Evolutionary conservation across 306 rosid species (phyloP), one percentile per base, ranked within the genome.

Genomic region (Adenanthera pavonina): DNA sequence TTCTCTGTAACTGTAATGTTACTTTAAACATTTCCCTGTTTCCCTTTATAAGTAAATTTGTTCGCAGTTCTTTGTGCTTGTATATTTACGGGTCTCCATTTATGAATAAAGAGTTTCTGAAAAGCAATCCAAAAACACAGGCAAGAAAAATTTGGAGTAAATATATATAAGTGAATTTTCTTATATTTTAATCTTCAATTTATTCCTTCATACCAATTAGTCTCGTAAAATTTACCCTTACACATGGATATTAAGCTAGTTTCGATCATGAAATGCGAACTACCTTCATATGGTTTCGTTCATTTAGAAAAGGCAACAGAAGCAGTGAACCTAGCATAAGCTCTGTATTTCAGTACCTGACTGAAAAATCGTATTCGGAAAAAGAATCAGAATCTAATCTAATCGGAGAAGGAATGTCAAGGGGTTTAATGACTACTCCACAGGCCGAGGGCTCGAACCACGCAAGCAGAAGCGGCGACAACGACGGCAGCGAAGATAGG

Each of bases 401-500:
- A 47, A 44, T 75, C 43, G 4, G 15, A 75, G 14, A 71, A 47
- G 2, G 41, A 53, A 10, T 19, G 34, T 64, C 60, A 64, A 48
- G 5, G 80, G 68, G 60, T 19, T 9, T 70, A 76, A 46, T 87
- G 84, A 20, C 38, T 78, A 67, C 88, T 94, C 92, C 92, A 88
- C 64, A 92, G 77, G 73, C 90, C 92, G 47, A 84, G 7, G 20
- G 92, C 89, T 41, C 86, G 77, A 0, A 92, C 92, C 5, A 89
- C 15, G 64, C 81, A 89, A 33, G 97, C 94, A 36, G 92, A 94
- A 12, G 90, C 89, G 51, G 92, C 85, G 4, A 92, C 95, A 16
- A 86, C 86, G 0, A 84, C 76, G 2, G 92, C 95, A 0, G 97
- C 94, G n/a, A 90, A 91, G 47, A 92, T 17, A 0, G 95, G 94